A percentile compares a stretch with the other conserved stretches of the same genome.
Evolutionary conservation across 495 filamentous ascomycete genomes (phyloP).

Genomic region (Talaromyces nanjingensis): DNA sequence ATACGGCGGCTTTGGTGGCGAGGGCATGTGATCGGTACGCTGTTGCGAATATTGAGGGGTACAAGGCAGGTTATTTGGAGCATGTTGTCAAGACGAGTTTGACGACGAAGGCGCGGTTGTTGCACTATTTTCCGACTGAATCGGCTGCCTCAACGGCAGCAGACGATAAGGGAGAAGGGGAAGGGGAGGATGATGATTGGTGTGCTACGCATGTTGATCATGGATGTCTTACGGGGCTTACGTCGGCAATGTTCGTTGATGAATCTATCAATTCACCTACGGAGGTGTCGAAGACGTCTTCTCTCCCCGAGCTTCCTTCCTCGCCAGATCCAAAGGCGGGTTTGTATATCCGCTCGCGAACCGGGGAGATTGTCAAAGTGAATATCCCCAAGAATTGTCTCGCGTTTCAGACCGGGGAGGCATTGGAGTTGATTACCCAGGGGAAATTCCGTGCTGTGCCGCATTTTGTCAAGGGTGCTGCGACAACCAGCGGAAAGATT

Average conservation of each 20-base stretch:
- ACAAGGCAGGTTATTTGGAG: constrained; percentile 73
- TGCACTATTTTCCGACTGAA: constrained; percentile 75
- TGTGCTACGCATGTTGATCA: constrained; percentile 93
- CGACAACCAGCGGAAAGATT: constrained; percentile 36
- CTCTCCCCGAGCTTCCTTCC: constrained; percentile 58
- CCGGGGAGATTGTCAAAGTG: constrained; percentile 72
- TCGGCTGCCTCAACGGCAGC: constrained; percentile 9
- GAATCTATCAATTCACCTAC: constrained; percentile 50
- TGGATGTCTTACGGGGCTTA: constrained; percentile 88
- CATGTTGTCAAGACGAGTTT: constrained; percentile 75
- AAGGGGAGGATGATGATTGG: constrained; percentile 73
- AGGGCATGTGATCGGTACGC: constrained; percentile 83
- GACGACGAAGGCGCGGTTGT: constrained; percentile 83
- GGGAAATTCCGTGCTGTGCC: constrained; percentile 91
- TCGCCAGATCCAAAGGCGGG: constrained; percentile 81
- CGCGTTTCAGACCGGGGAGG: constrained; percentile 93
- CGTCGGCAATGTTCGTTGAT: constrained; percentile 92
- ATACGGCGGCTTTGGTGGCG: constrained; percentile 81
- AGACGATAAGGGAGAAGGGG: constrained; percentile 7
- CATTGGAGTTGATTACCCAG: constrained; percentile 78
- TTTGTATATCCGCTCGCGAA: constrained; percentile 84
- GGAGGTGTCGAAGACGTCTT: constrained; percentile 20
- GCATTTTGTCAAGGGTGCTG: constrained; percentile 80
- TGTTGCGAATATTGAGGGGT: constrained; percentile 63
- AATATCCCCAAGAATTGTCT: constrained; percentile 85